Base-by-base conservation (phyloP, 2,329 filamentous ascomycete species). In the Didymella sp. region DNA sequence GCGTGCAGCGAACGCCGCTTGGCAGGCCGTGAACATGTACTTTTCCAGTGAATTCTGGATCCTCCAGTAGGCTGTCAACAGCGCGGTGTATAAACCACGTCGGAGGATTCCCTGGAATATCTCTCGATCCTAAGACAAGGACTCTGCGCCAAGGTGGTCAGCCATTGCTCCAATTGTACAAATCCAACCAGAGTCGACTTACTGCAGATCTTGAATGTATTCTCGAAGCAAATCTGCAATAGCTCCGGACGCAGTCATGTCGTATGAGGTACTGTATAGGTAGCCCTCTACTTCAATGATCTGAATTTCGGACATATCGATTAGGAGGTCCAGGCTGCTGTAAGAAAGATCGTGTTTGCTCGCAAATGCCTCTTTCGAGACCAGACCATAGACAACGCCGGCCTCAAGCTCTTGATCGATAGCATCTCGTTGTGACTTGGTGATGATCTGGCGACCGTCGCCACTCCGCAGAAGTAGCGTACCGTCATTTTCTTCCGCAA, bases 401-500 rank as follows among this genome's bases (percentile, higher is more conserved):
- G 50, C 33, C 17, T 51, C 42, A 2, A 74, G 48, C 2, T 61
- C 40, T 19, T 60, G 28, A 6, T 49, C 38, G 21, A 73, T 54
- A 1, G 47, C 42, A 40, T 71, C 61, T 42, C 67, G 59, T 37
- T 73, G 59, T 1, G 54, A 13, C n/a, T 65, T 63, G 6, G 71
- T 40, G 43, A 76, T 51, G 28, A 74, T 60, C n/a, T 58, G 55
- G n/a, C 55, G 50, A 4, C 60, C 49, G 21, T 73, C 61, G 28
- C 53, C 51, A 51, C 68, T 73, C 15, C 73, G 54, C 17, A 76
- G 49, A 21, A 67, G 65, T 13, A 69, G 42, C 15, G 50, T 30
- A 15, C 62, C 55, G 30, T 57, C 54, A 13, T 51, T 57, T 17
- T 54, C 58, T 13, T 60, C 59, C n/a, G 65, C 66, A 6, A 73